Conservation (phyloP, 2,329 filamentous ascomycete species). For the Penicillium sp. region DNA sequence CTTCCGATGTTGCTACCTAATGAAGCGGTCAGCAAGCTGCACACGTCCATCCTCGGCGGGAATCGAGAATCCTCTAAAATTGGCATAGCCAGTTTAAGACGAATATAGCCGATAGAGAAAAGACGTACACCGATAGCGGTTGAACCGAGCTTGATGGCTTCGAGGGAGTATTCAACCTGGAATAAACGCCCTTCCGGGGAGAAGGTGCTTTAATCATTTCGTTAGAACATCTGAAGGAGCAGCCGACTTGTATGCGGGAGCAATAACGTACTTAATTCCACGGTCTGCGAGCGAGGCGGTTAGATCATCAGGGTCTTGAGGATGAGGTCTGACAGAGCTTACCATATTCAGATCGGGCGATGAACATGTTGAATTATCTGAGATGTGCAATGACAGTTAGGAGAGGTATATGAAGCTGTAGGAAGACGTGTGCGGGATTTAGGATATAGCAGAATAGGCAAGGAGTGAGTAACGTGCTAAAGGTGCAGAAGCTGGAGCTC, state of each 20-base stretch:
- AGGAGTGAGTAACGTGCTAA: slow-evolving; percentile 6
- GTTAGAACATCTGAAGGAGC: slow-evolving; percentile 25
- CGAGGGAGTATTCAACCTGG: slow-evolving; percentile 99
- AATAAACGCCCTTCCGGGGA: slow-evolving; percentile 99
- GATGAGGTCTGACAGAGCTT: slow-evolving; percentile 50
- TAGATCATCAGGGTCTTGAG: slow-evolving; percentile 39
- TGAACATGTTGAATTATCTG: slow-evolving; percentile 80
- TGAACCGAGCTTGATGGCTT: slow-evolving; percentile 98
- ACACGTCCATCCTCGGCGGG: neutral
- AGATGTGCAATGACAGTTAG: slow-evolving; percentile 8
- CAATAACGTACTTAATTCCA: slow-evolving; percentile 82
- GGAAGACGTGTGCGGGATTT: neutral
- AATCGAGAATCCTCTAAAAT: neutral
- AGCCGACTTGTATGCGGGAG: slow-evolving; percentile 11
- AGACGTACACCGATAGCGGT: slow-evolving; percentile 86
- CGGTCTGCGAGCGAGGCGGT: slow-evolving; percentile 68
- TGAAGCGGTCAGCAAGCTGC: slow-evolving; percentile 22
- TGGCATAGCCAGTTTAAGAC: neutral
- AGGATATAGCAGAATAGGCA: neutral
- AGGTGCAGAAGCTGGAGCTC: slow-evolving; percentile 29
- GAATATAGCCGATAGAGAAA: neutral
- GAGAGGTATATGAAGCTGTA: neutral
- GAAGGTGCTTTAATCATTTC: slow-evolving; percentile 75
- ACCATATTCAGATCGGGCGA: slow-evolving; percentile 99
- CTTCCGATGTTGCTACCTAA: slow-evolving; percentile 85